Percentiles rank a stretch among this genome's conserved stretches.
Conservation (phyloP, 495 filamentous ascomycete genomes). For the Penicillium pulvis region DNA sequence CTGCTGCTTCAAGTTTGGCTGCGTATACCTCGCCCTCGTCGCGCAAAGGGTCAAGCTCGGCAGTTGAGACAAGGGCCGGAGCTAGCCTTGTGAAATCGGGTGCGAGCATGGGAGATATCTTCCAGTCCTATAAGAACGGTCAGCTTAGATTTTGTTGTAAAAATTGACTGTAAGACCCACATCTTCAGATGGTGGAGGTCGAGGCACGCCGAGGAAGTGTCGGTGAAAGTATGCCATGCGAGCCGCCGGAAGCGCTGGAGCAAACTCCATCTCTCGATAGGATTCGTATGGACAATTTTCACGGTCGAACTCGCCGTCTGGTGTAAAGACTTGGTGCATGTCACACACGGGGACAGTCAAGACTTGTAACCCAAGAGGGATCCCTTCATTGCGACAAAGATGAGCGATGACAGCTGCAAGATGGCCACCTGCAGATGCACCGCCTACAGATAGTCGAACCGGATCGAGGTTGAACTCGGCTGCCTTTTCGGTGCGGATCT, state of each 20-base stretch:
- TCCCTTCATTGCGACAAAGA: slow-evolving; percentile 38
- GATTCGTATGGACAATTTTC: slow-evolving; percentile 40
- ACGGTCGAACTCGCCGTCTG: slow-evolving; percentile 38
- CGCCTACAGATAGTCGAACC: slow-evolving; percentile 35
- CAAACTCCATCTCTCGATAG: slow-evolving; percentile 44
- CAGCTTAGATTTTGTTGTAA: not conserved
- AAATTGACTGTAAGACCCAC: slow-evolving; percentile 19
- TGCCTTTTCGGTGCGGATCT: slow-evolving; percentile 38
- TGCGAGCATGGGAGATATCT: slow-evolving; percentile 41
- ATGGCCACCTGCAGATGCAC: slow-evolving; percentile 42
- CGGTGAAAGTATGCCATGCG: slow-evolving; percentile 45
- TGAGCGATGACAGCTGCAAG: slow-evolving; percentile 40
- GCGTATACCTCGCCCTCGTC: slow-evolving; percentile 51
- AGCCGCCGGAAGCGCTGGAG: slow-evolving; percentile 34
- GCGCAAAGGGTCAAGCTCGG: slow-evolving; percentile 49
- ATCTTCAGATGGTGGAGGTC: slow-evolving; percentile 32
- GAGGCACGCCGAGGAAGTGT: slow-evolving; percentile 39
- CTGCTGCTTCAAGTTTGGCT: slow-evolving; percentile 39
- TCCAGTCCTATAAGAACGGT: slow-evolving; percentile 35
- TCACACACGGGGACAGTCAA: slow-evolving; percentile 42
- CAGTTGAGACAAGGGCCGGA: slow-evolving; percentile 46
- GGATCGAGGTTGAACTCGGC: slow-evolving; percentile 36
- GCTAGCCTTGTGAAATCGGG: slow-evolving; percentile 39
- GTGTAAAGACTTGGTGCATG: slow-evolving; percentile 36
- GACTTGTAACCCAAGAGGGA: slow-evolving; percentile 38